A percentile compares a stretch with the other conserved stretches of the same genome.
Evolutionary conservation across 2,329 filamentous ascomycete genomes (phyloP).

Genomic region (Hypoxylon sp.): DNA sequence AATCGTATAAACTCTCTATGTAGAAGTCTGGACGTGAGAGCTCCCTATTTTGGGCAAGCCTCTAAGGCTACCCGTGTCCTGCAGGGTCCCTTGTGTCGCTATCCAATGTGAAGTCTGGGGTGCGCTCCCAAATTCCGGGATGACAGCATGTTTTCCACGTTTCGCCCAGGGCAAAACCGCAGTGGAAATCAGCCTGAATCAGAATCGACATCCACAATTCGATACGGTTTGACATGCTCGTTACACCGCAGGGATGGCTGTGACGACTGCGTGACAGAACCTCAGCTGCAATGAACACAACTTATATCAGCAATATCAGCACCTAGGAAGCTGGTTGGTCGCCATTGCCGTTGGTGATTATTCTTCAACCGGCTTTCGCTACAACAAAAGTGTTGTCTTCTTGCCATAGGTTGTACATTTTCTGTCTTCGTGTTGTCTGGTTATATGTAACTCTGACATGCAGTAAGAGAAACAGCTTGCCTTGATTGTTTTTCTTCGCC

Average conservation of each 20-base stretch:
- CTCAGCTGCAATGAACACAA: conserved; percentile 22
- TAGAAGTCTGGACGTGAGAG: conserved; percentile 11
- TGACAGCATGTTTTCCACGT: conserved; percentile 34
- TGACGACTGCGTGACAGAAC: conserved; percentile 28
- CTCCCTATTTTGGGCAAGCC: conserved; percentile 26
- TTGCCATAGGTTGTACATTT: conserved; percentile 18
- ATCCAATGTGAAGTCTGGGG: conserved; percentile 37
- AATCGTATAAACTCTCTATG: conserved; percentile 9
- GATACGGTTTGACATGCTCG: conserved; percentile 24
- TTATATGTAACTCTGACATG: conserved; percentile 37
- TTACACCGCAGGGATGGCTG: conserved; percentile 37
- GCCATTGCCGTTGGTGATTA: conserved; percentile 3
- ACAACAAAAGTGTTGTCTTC: conserved; percentile 15
- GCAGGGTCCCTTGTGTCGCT: conserved; percentile 31
- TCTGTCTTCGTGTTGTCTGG: conserved; percentile 13
- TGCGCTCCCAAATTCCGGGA: conserved; percentile 40
- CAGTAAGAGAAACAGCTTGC: conserved; percentile 20
- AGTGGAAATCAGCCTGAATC: conserved; percentile 37
- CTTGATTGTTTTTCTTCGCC: neutral
- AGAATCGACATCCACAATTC: conserved; percentile 12
- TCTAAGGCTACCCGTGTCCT: conserved; percentile 21
- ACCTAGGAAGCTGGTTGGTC: conserved; percentile 11
- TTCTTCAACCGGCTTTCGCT: conserved; percentile 19
- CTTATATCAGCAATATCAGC: conserved; percentile 1
- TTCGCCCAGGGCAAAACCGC: conserved; percentile 22